Evolutionary conservation across 2,329 filamentous ascomycete species (phyloP).

Genomic region (Scorias spongiosa): DNA sequence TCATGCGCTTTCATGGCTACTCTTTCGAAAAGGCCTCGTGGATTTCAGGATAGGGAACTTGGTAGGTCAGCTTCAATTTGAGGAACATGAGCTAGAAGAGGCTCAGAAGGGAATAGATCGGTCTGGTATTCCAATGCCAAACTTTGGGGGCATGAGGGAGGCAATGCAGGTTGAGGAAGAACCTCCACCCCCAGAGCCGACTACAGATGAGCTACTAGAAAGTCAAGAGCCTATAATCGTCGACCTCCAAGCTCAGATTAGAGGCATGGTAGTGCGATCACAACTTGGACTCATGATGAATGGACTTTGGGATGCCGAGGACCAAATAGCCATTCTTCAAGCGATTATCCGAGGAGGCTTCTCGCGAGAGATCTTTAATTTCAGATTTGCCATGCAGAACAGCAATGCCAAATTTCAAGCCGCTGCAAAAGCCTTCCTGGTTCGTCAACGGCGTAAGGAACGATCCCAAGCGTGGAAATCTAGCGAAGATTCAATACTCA

Average conservation of each 20-base stretch:
- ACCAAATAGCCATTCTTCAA: slow-evolving; percentile 65
- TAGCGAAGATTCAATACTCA: slow-evolving; percentile 52
- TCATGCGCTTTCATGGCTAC: slow-evolving; percentile 90
- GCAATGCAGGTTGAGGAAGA: slow-evolving; percentile 79
- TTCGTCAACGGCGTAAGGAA: slow-evolving; percentile 46
- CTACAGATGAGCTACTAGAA: slow-evolving; percentile 70
- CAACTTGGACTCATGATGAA: slow-evolving; percentile 74
- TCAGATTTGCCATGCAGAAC: slow-evolving; percentile 65
- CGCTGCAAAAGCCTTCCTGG: slow-evolving; percentile 58
- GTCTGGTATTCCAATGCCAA: slow-evolving; percentile 88
- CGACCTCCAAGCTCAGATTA: slow-evolving; percentile 75
- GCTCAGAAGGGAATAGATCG: slow-evolving; percentile 96
- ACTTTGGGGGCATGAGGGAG: slow-evolving; percentile 92
- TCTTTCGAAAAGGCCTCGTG: slow-evolving; percentile 87
- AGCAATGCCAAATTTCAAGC: slow-evolving; percentile 75
- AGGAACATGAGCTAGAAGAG: slow-evolving; percentile 91
- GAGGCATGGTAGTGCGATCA: slow-evolving; percentile 65
- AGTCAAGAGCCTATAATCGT: slow-evolving; percentile 58
- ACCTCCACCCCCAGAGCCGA: slow-evolving; percentile 57
- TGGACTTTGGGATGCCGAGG: slow-evolving; percentile 72
- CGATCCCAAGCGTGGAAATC: slow-evolving; percentile 55
- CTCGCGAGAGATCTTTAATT: slow-evolving; percentile 65
- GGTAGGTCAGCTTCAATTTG: slow-evolving; percentile 90
- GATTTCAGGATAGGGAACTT: slow-evolving; percentile 94
- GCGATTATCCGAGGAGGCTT: slow-evolving; percentile 78